phyloP scores from a whole-genome alignment of 768 basidiomycete species.

The Mycena filopes region DNA sequence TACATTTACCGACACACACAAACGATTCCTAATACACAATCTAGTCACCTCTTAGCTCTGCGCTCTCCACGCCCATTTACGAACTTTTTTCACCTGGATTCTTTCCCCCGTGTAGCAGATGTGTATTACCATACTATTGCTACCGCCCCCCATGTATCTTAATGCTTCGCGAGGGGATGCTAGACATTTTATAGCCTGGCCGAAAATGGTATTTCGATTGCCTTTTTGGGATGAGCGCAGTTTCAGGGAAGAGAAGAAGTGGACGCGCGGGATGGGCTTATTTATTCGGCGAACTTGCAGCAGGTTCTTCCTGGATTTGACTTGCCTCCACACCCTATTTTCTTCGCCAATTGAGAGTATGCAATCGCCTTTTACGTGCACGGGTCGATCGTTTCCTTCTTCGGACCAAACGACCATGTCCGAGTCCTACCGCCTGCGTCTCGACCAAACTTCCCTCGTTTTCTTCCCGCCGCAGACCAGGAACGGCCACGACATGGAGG shows the following conservation, averaged over 20 bases:
- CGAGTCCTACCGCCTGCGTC: constrained; percentile 10
- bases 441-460: constrained; percentile 23
- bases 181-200: not conserved
- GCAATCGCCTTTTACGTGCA: not conserved
- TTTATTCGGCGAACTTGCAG: no score
- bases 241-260: no score
- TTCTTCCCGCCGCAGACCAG: constrained; percentile 22
- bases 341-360: no score
- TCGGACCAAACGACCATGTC: constrained; percentile 6
- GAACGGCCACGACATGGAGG: not conserved
- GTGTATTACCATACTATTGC: constrained; percentile 10
- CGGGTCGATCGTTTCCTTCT: no score
- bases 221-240: constrained; percentile 6
- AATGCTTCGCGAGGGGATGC: not conserved
- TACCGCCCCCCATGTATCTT: not conserved
- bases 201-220: constrained; percentile 2
- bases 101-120: not conserved
- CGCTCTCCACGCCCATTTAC: constrained; percentile 14
- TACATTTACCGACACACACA: constrained; percentile 10
- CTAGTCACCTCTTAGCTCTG: no score
- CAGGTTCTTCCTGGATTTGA: no score
- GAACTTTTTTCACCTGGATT: not conserved
- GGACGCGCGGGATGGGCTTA: no score
- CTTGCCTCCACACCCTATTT: no score
- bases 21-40: constrained; percentile 1